A percentile compares a stretch with the other conserved stretches of the same genome.
Evolutionary conservation across 73 alveolate genomes (phyloP).

Genomic region (Blepharisma stoltei): DNA sequence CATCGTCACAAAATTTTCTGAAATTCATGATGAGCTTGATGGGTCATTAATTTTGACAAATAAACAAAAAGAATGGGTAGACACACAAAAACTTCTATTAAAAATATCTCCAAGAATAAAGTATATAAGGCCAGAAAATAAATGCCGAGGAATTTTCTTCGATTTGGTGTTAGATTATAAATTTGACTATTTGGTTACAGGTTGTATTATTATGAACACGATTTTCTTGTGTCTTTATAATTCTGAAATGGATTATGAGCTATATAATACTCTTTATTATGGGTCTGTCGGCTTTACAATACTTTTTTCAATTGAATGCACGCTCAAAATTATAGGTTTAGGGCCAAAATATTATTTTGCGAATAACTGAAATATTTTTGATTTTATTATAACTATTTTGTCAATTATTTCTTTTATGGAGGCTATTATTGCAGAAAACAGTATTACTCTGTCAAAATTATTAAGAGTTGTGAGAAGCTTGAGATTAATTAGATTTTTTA

Average conservation of each 20-base stretch:
- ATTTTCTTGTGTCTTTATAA: background rate
- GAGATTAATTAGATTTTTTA: constrained; percentile 2
- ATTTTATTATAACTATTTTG: constrained; percentile 41
- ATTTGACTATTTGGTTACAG: constrained; percentile 4
- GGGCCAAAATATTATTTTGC: constrained; percentile 41
- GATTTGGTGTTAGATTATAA: constrained; percentile 3
- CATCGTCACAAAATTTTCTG: constrained; percentile 59
- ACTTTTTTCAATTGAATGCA: constrained; percentile 46
- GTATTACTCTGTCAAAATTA: constrained; percentile 39
- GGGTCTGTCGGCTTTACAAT: constrained; percentile 29
- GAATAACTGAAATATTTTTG: constrained; percentile 49
- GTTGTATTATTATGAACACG: background rate
- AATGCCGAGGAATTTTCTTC: background rate
- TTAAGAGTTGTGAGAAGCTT: constrained; percentile 34
- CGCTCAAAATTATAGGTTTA: constrained; percentile 38
- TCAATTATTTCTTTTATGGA: constrained; percentile 14
- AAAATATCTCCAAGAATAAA: constrained; percentile 30
- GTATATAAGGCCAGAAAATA: constrained; percentile 19
- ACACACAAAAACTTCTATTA: constrained; percentile 47
- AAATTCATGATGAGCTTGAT: constrained; percentile 44
- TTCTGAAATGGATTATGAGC: background rate
- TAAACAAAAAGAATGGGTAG: constrained; percentile 61
- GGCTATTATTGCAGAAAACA: constrained; percentile 22
- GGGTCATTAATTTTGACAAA: constrained; percentile 48
- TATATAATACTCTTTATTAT: background rate